A percentile compares a stretch with the other conserved stretches of the same genome.
Conservation (phyloP, 495 filamentous ascomycete species). For the Aspergillus homomorphus region DNA sequence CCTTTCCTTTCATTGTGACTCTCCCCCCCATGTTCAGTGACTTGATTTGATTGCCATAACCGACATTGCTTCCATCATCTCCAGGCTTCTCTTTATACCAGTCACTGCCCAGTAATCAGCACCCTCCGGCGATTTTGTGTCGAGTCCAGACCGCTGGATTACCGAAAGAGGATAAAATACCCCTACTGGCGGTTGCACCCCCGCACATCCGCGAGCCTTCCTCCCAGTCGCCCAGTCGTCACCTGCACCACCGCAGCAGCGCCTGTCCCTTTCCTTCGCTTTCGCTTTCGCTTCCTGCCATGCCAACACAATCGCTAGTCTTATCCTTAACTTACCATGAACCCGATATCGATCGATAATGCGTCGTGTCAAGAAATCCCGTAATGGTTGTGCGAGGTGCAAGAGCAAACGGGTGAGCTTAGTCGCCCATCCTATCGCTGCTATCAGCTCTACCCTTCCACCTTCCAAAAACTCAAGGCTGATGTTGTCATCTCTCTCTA, state of each 20-base stretch:
- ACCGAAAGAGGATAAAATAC: slow-evolving; percentile 6
- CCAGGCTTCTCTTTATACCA: no score
- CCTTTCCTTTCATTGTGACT: background rate
- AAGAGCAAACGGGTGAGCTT: slow-evolving; percentile 50
- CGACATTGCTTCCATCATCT: no score
- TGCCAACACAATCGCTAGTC: background rate
- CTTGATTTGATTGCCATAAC: background rate
- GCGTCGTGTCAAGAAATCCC: slow-evolving; percentile 48
- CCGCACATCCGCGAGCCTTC: background rate
- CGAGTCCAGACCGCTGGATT: background rate
- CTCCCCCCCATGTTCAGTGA: background rate
- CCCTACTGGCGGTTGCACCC: background rate
- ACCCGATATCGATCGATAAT: slow-evolving; percentile 21
- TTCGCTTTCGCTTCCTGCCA: background rate
- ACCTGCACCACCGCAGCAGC: background rate
- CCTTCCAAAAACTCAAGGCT: background rate
- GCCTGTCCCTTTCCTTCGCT: background rate
- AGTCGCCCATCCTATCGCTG: slow-evolving; percentile 2
- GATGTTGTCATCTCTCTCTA: slow-evolving; percentile 15
- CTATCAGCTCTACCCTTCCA: background rate
- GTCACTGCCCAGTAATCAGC: background rate
- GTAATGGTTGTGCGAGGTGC: slow-evolving; percentile 46
- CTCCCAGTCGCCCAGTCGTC: background rate
- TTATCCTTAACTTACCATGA: slow-evolving; percentile 4
- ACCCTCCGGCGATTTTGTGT: background rate